A percentile compares a stretch with the other conserved stretches of the same genome.
Conservation (phyloP, 208 protist genomes). For the Wallacemonas rigidus region DNA sequence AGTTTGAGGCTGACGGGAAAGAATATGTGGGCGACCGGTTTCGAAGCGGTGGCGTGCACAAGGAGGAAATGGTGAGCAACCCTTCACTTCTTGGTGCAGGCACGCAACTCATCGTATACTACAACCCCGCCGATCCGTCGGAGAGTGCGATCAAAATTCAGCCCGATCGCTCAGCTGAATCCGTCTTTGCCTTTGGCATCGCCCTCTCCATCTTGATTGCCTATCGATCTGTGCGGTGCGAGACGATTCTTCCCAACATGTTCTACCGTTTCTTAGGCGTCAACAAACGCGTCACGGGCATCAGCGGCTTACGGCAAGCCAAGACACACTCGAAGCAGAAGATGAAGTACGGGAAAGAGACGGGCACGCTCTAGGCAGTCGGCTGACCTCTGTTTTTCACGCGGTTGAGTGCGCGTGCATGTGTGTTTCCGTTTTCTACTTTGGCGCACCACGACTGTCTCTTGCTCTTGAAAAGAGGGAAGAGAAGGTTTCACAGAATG, state of each 20-base stretch:
- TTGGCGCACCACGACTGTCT: no score
- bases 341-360: slow-evolving; percentile 87
- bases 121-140: slow-evolving; percentile 80
- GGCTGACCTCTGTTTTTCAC: background rate
- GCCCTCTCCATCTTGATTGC: slow-evolving; percentile 70
- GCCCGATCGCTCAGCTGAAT: slow-evolving; percentile 77
- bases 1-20: slow-evolving; percentile 69
- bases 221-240: slow-evolving; percentile 84
- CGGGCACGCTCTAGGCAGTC: slow-evolving; percentile 43
- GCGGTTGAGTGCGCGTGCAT: no score
- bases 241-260: slow-evolving; percentile 93
- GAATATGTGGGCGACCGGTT: slow-evolving; percentile 85
- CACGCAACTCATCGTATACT: slow-evolving; percentile 87
- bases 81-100: slow-evolving; percentile 83
- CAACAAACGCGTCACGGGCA: slow-evolving; percentile 74
- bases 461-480: no score
- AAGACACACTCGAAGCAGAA: slow-evolving; percentile 66
- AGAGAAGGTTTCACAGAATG: no score
- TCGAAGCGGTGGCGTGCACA: slow-evolving; percentile 82
- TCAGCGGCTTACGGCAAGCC: slow-evolving; percentile 70
- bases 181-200: slow-evolving; percentile 68
- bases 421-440: no score
- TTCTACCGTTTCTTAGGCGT: slow-evolving; percentile 86
- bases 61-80: slow-evolving; percentile 83
- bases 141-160: slow-evolving; percentile 89